phyloP scores from a whole-genome alignment of 257 asterid genomes.

The Nicotiana paniculata region DNA sequence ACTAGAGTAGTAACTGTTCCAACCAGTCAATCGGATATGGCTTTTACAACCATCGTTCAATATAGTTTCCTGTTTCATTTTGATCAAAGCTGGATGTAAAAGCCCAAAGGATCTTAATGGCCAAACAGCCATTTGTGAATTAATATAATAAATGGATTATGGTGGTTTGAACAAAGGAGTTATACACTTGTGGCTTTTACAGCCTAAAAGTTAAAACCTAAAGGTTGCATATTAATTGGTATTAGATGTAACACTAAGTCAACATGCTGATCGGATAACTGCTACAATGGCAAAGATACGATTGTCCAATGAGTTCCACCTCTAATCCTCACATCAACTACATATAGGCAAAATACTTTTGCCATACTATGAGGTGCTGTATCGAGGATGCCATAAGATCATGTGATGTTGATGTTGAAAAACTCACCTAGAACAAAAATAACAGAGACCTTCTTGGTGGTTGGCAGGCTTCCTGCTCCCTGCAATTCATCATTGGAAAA shows the following conservation, averaged over 20 bases:
- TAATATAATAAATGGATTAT: not conserved
- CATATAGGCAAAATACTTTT: not conserved
- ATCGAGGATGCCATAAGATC: not conserved
- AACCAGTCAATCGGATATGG: not conserved
- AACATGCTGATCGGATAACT: not conserved
- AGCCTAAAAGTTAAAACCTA: not conserved
- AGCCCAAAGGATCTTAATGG: not conserved
- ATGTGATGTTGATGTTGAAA: not conserved
- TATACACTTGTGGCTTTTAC: not conserved
- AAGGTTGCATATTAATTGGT: not conserved
- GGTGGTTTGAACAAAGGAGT: not conserved
- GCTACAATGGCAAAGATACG: not conserved
- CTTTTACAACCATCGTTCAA: constrained; percentile 1
- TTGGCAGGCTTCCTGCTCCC: constrained; percentile 15
- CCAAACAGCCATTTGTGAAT: not conserved
- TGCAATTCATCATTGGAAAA: constrained; percentile 6
- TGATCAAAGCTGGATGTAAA: not conserved
- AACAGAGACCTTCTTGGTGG: constrained; percentile 16
- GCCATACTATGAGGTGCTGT: not conserved
- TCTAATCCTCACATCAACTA: not conserved
- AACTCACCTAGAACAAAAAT: constrained; percentile 21
- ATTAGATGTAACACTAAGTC: not conserved
- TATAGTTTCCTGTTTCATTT: not conserved
- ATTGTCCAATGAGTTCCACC: not conserved
- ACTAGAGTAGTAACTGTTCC: not conserved